A percentile compares a stretch with the other conserved stretches of the same genome.
Evolutionary conservation across 805 yeast genomes (phyloP).

Genomic region (Metschnikowia matae): DNA sequence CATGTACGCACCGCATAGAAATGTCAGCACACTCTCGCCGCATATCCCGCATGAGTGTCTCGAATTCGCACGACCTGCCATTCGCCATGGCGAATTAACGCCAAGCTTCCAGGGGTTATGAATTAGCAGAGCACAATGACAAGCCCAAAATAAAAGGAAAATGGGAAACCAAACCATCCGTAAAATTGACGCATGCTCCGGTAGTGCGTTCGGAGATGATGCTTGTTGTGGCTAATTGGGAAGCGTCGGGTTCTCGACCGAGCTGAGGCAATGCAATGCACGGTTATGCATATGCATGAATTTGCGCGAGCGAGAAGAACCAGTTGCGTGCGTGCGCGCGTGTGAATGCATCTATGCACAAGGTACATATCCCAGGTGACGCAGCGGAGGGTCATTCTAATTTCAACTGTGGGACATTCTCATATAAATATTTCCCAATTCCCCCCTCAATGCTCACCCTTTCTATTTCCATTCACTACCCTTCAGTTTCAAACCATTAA

Average conservation of each 20-base stretch:
- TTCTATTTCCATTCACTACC: not conserved
- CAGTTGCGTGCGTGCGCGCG: not conserved
- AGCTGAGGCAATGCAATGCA: not conserved
- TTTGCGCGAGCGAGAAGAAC: not conserved
- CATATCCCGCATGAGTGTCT: not conserved
- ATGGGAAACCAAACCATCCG: not conserved
- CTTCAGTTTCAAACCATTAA: too few species aligned
- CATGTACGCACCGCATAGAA: not conserved
- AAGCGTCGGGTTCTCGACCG: not conserved
- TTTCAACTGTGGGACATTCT: slow-evolving; percentile 4
- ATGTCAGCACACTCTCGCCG: not conserved
- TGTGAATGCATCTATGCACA: not conserved
- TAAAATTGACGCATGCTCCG: too few species aligned
- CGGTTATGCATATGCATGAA: not conserved
- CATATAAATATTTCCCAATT: slow-evolving; percentile 8
- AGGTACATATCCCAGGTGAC: slow-evolving; percentile 4
- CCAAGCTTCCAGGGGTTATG: not conserved
- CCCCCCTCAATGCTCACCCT: not conserved
- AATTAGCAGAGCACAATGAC: too few species aligned
- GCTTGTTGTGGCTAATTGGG: not conserved
- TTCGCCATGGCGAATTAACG: not conserved
- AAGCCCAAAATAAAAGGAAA: not conserved
- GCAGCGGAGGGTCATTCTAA: slow-evolving; percentile 10
- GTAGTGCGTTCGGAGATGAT: too few species aligned
- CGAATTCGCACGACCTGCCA: not conserved